Conservation (phyloP, 257 asterid genomes). For the Rehmannia glutinosa region DNA sequence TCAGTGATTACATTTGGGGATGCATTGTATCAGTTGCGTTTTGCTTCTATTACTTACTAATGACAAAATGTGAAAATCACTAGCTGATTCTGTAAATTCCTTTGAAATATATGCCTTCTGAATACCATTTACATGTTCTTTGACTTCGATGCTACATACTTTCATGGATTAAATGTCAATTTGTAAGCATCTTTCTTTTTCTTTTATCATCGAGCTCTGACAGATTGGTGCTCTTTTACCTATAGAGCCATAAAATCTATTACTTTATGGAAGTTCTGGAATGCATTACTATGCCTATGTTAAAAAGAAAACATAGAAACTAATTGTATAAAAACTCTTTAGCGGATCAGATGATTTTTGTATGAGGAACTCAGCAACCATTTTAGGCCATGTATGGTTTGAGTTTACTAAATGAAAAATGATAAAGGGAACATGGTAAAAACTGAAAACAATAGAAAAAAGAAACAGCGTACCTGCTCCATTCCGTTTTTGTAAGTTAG, state of each 20-base stretch:
- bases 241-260: neutral
- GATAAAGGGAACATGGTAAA: neutral
- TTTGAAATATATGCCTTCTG: neutral
- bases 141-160: neutral
- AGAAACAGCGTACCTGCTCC: constrained; percentile 59
- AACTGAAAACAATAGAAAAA: neutral
- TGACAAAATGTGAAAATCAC: constrained; percentile 2
- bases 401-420: neutral
- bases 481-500: constrained; percentile 52
- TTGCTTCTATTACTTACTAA: neutral
- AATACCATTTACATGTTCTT: neutral
- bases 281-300: too few species aligned
- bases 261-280: too few species aligned
- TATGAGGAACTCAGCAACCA: neutral
- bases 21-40: constrained; percentile 2
- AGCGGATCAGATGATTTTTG: constrained; percentile 12
- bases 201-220: neutral
- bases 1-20: neutral
- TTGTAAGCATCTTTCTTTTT: neutral
- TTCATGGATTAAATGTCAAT: too few species aligned
- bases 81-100: constrained; percentile 6
- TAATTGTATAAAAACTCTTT: too few species aligned
- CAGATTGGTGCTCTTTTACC: neutral
- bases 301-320: too few species aligned
- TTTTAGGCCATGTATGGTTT: neutral